phyloP scores from a whole-genome alignment of 148 eudicot genomes.

The Spergularia bocconei region DNA sequence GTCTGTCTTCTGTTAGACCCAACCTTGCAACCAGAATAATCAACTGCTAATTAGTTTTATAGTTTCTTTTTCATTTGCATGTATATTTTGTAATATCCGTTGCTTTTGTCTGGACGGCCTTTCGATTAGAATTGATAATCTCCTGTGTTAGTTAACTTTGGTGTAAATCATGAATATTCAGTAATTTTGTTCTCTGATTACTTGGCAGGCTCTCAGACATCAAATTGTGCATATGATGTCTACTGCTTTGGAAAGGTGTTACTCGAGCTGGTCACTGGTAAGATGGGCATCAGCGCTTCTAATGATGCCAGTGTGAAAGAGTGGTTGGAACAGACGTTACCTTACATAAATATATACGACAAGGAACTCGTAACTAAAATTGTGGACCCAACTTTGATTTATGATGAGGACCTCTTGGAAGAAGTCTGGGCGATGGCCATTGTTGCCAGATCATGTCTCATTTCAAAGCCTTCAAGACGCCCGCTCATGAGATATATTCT shows the following conservation, averaged over 20 bases:
- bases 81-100: background rate
- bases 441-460: slow-evolving; percentile 96
- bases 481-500: slow-evolving; percentile 90
- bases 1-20: background rate
- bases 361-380: slow-evolving; percentile 89
- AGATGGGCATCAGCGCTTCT: slow-evolving; percentile 74
- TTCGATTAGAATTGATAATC: background rate
- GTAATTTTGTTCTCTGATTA: background rate
- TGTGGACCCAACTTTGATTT: slow-evolving; percentile 82
- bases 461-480: slow-evolving; percentile 75
- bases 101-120: background rate
- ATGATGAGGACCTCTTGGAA: slow-evolving; percentile 92
- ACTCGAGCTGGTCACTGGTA: slow-evolving; percentile 93
- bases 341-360: slow-evolving; percentile 75
- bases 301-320: slow-evolving; percentile 62
- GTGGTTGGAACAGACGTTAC: slow-evolving; percentile 60
- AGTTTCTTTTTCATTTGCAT: background rate
- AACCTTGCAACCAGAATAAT: background rate
- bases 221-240: slow-evolving; percentile 82
- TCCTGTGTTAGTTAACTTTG: background rate
- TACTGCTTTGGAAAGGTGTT: slow-evolving; percentile 94
- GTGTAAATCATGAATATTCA: background rate
- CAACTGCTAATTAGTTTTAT: background rate
- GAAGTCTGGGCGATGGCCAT: slow-evolving; percentile 99
- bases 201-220: slow-evolving; percentile 57